Evolutionary conservation across 768 basidiomycete genomes (phyloP).

Genomic region (Boletus edulis): DNA sequence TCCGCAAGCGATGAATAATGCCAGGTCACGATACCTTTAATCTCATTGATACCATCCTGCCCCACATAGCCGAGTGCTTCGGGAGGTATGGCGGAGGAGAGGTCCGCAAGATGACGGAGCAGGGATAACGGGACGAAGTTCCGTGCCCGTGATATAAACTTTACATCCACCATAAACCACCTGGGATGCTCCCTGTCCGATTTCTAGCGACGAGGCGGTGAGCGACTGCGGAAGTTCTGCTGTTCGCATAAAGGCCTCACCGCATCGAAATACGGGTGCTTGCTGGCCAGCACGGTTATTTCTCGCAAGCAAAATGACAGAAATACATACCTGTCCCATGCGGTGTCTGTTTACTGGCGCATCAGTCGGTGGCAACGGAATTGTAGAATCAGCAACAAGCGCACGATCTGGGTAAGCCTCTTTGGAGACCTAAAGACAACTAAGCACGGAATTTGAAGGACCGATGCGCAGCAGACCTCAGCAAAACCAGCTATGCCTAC

Average conservation of each 20-base stretch:
- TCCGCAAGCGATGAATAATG: not conserved
- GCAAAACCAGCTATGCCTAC: conserved; percentile 80
- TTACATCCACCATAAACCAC: conserved; percentile 92
- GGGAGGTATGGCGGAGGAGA: conserved; percentile 38
- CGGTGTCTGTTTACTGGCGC: conserved; percentile 58
- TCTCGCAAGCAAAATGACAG: not conserved
- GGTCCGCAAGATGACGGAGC: conserved; percentile 59
- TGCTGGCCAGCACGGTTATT: conserved; percentile 30
- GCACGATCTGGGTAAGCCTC: conserved; percentile 90
- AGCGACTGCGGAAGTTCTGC: not conserved
- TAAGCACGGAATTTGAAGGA: conserved; percentile 3
- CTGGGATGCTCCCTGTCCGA: conserved; percentile 69
- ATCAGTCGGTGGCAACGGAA: conserved; percentile 5
- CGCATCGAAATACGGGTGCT: conserved; percentile 79
- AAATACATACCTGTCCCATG: conserved; percentile 75
- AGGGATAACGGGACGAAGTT: conserved; percentile 80
- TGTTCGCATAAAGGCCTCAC: conserved; percentile 37
- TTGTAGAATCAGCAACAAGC: conserved; percentile 25
- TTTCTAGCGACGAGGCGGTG: conserved; percentile 50
- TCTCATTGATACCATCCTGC: conserved; percentile 53
- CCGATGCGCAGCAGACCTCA: conserved; percentile 46
- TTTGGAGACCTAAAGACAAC: conserved; percentile 55
- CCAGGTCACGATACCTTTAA: conserved; percentile 50
- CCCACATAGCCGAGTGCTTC: conserved; percentile 66
- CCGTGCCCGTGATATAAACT: conserved; percentile 58